Evolutionary conservation across 192 early-diverging fungal genomes (phyloP).

Genomic region (Coemansia asiatica): DNA sequence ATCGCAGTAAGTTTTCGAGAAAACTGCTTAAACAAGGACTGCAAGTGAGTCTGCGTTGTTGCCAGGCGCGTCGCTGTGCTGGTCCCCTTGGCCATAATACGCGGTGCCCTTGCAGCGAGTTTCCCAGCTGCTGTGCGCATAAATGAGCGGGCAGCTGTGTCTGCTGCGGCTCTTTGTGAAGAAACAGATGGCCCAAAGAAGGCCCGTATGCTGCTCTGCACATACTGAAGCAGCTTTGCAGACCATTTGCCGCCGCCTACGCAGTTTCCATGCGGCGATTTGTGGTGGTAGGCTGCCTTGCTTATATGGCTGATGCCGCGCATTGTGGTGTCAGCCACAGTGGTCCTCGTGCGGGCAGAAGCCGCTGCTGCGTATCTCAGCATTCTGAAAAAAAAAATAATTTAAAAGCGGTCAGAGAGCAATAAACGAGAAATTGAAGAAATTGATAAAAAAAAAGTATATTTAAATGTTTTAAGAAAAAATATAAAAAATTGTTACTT

Average conservation of each 20-base stretch:
- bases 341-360: constrained; percentile 10
- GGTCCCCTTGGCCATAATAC: constrained; percentile 2
- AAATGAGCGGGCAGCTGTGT: neutral
- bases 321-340: constrained; percentile 6
- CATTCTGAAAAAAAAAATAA: constrained; percentile 14
- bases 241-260: constrained; percentile 21
- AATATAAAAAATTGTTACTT: neutral
- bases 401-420: neutral
- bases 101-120: constrained; percentile 24
- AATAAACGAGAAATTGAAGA: constrained; percentile 8
- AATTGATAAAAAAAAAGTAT: constrained; percentile 9
- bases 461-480: neutral
- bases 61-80: constrained; percentile 12
- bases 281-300: constrained; percentile 35
- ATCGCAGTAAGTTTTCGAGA: neutral
- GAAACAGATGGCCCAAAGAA: neutral
- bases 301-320: constrained; percentile 5
- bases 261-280: constrained; percentile 18
- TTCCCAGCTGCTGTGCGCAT: constrained; percentile 11
- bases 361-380: constrained; percentile 33
- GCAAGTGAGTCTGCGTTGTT: neutral
- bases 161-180: neutral
- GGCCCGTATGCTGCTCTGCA: constrained; percentile 19
- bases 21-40: constrained; percentile 13
- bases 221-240: constrained; percentile 28